A percentile compares a stretch with the other conserved stretches of the same genome.
Evolutionary conservation across 176 grass and related monocot species (phyloP).

Genomic region (Cenchrus americanus): DNA sequence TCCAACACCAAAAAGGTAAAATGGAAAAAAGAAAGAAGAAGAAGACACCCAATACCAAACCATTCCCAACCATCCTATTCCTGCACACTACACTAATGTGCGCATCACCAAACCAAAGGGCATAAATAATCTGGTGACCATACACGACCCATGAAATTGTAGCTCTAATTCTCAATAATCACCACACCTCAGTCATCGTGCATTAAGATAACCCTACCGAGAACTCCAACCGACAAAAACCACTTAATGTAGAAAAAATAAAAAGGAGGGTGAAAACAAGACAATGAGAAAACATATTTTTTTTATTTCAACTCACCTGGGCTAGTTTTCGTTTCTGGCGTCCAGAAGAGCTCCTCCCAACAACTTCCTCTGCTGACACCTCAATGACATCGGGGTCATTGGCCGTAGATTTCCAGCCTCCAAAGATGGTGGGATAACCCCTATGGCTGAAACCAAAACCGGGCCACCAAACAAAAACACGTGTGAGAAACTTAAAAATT

Average conservation of each 20-base stretch:
- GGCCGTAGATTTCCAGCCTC: neutral
- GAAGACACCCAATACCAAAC: neutral
- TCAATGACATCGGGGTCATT: conserved; percentile 58
- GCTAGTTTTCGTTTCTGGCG: conserved; percentile 56
- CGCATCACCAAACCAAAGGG: neutral
- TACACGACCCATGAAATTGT: neutral
- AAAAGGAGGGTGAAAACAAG: neutral
- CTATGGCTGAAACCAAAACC: conserved; percentile 22
- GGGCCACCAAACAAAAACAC: neutral
- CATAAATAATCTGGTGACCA: neutral
- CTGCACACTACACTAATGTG: neutral
- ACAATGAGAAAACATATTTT: no score
- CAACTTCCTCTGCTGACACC: conserved; percentile 40
- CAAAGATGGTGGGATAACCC: neutral
- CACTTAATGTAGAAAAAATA: neutral
- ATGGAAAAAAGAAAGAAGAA: no score
- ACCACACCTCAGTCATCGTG: neutral
- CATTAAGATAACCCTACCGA: neutral
- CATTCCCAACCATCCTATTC: neutral
- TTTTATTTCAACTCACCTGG: conserved; percentile 38
- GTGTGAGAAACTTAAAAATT: conserved; percentile 8
- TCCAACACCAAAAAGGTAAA: neutral
- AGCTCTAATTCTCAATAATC: neutral
- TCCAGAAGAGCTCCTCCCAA: conserved; percentile 40
- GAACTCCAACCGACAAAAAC: neutral